Percentiles rank a stretch among this genome's conserved stretches.
Conservation (phyloP, 208 protist species). For the Crithidia acanthocephali region DNA sequence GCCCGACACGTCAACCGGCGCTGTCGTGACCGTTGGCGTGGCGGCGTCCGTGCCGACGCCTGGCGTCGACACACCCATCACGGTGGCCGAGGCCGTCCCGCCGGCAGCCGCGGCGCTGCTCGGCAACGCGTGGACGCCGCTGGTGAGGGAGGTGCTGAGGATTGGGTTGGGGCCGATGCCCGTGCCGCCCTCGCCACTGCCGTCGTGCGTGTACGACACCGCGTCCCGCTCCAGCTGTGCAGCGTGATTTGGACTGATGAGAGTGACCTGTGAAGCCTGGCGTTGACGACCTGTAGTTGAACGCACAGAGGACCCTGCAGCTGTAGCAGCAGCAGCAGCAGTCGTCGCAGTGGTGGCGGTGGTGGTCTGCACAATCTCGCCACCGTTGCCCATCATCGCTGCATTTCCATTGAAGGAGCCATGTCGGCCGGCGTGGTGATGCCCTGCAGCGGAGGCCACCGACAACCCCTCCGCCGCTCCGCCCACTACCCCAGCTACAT, state of each 20-base stretch:
- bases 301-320: not conserved
- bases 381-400: too few species aligned
- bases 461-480: not conserved
- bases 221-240: constrained; percentile 1
- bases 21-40: not conserved
- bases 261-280: constrained; percentile 17
- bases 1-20: not conserved
- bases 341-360: too few species aligned
- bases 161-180: not conserved
- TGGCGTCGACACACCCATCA: not conserved
- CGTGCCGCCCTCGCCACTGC: not conserved
- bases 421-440: not conserved
- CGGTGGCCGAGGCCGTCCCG: not conserved
- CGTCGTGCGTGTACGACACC: not conserved
- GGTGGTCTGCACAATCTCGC: too few species aligned
- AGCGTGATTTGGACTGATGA: constrained; percentile 25
- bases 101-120: not conserved
- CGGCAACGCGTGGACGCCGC: not conserved
- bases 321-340: too few species aligned
- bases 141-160: not conserved
- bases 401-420: not conserved
- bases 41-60: not conserved
- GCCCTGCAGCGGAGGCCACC: not conserved
- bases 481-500: too few species aligned
- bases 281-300: constrained; percentile 12